A percentile compares a stretch with the other conserved stretches of the same genome.
These are phyloP conservation scores for Taphrina populina DNA, from an alignment of 1,139 yeast genomes.

Conservation along the genomic window DNA sequence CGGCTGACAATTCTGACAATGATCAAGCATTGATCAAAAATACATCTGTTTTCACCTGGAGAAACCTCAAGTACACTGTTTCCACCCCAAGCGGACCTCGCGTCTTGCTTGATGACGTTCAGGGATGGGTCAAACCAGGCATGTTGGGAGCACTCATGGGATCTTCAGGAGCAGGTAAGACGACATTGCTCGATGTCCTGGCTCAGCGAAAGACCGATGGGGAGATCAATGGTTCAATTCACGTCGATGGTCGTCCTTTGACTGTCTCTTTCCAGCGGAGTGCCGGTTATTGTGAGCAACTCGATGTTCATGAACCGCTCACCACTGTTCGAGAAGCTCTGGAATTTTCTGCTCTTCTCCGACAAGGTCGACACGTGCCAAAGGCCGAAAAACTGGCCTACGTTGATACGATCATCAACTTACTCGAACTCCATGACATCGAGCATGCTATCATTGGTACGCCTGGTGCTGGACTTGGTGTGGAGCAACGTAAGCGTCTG, in stretches of 20 bases:
- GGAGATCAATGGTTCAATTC: constrained; percentile 62
- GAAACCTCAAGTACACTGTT: constrained; percentile 54
- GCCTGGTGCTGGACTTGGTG: constrained; percentile 58
- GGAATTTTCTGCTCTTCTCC: constrained; percentile 59
- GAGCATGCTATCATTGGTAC: constrained; percentile 65
- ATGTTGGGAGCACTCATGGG: constrained; percentile 62
- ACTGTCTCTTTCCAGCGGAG: constrained; percentile 58
- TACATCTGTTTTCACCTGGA: constrained; percentile 55
- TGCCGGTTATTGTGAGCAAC: constrained; percentile 67
- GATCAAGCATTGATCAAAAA: neutral
- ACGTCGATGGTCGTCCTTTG: constrained; percentile 58
- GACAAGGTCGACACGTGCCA: constrained; percentile 56
- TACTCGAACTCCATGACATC: constrained; percentile 60
- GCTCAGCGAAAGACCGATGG: constrained; percentile 62
- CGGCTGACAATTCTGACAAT: neutral
- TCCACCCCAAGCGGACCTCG: constrained; percentile 53
- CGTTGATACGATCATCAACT: constrained; percentile 58
- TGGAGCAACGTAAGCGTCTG: constrained; percentile 64
- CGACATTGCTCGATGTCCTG: constrained; percentile 59
- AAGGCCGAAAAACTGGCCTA: constrained; percentile 55
- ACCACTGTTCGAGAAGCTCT: constrained; percentile 63
- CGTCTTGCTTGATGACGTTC: constrained; percentile 56
- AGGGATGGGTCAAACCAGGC: constrained; percentile 68
- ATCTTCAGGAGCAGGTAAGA: constrained; percentile 69
- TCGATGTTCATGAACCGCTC: constrained; percentile 60